Evolutionary conservation across 257 asterid species (phyloP), one percentile per base, ranked within the genome.

Genomic region (Forsythia suspensa): DNA sequence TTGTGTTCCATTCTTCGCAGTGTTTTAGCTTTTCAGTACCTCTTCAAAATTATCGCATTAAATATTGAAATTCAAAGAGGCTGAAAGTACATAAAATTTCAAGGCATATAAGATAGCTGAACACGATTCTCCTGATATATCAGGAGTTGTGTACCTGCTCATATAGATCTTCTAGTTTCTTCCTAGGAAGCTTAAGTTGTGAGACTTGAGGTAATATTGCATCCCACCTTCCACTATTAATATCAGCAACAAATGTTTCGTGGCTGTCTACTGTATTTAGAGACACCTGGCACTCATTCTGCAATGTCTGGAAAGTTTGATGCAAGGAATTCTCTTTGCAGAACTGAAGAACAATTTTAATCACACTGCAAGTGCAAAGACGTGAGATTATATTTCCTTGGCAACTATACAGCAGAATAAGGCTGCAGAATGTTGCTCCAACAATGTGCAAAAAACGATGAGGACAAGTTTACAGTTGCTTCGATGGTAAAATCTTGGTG

Each of bases 161-260:
- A 74, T 95, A 95, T 38, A 95, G 91, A 84, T 93, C 99, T 82
- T 95, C 99, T 75, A 95, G 88, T 70, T 85, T 93, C 87, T 95
- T 93, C 68, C 98, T 86, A 0, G 99, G 94, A 76, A 95, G 96
- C 91, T 93, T 95, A 61, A 95, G 94, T 77, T 95, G 99, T 73
- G 99, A 87, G 77, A 95, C 90, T 86, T 95, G 99, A 52, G 99
- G 98, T 76, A 95, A 89, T 75, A 95, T 94, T 20, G 99, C 98
- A 85, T 95, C 99, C 99, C 99, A 95, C 87, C 97, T 88, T 85
- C 99, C 98, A 82, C 97, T 87, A 73, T 95, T 95, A 80, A 95
- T 88, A 84, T 95, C 99, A 73, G 98, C 92, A 83, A 87, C 70
- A 81, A 95, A 93, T 7, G 98, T 93, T 82, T 95, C 99, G 21